Conservation (phyloP, 2,329 filamentous ascomycete genomes). For the Clarireedia sp. region DNA sequence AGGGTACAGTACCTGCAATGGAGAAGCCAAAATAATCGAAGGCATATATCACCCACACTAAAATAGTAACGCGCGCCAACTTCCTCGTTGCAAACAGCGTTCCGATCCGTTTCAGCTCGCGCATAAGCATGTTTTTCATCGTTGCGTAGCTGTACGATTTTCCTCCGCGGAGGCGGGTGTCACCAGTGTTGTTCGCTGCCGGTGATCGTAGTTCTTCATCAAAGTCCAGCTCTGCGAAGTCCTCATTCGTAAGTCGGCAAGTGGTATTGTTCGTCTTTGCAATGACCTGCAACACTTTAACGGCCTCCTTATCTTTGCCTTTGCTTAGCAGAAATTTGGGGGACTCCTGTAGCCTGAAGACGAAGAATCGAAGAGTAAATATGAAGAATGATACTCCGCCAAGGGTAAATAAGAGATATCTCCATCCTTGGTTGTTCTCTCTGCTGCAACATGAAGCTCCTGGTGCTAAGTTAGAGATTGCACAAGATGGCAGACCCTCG, state of each 20-base stretch:
- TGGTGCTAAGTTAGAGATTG: conserved; percentile 17
- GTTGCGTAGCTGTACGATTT: not conserved
- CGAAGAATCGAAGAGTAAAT: conserved; percentile 46
- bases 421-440: conserved; percentile 49
- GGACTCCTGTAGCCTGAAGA: conserved; percentile 49
- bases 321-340: conserved; percentile 51
- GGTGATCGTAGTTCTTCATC: not conserved
- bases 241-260: conserved; percentile 4
- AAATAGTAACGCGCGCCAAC: conserved; percentile 37
- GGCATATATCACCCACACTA: conserved; percentile 43
- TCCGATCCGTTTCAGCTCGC: conserved; percentile 36
- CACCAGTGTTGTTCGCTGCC: not conserved
- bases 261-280: conserved; percentile 38
- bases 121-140: not conserved
- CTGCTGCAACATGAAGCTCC: conserved; percentile 22
- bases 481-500: conserved; percentile 10
- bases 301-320: conserved; percentile 44
- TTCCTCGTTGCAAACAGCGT: conserved; percentile 36
- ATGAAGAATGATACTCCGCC: conserved; percentile 46
- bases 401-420: conserved; percentile 48
- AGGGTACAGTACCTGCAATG: conserved; percentile 32
- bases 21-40: conserved; percentile 42
- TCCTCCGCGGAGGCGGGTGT: not conserved
- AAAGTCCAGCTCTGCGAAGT: not conserved
- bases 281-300: conserved; percentile 46